These are phyloP conservation scores for Brassica juncea DNA, from an alignment of 345 rosid genomes.

Conservation along the genomic window DNA sequence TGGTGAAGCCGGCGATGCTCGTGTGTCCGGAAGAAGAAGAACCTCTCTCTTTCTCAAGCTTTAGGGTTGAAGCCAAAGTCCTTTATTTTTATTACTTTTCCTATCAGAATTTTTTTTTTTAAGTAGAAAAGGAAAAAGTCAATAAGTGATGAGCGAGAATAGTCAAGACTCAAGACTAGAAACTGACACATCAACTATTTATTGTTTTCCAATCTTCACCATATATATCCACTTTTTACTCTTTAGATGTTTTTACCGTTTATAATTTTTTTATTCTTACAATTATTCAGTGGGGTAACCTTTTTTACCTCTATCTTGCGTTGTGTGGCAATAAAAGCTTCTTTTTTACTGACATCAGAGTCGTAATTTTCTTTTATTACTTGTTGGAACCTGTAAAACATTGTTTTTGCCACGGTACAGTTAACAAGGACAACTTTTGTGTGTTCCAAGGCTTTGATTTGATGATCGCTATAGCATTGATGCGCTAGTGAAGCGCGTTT, in stretches of 20 bases:
- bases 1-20: neutral
- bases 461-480: neutral
- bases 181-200: neutral
- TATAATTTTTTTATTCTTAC: neutral
- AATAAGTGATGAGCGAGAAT: neutral
- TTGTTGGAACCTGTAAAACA: neutral
- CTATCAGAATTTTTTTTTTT: neutral
- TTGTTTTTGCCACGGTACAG: neutral
- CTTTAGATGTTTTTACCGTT: neutral
- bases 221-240: neutral
- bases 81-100: neutral
- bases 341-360: neutral
- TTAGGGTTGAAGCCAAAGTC: conserved; percentile 10
- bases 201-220: neutral
- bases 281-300: neutral
- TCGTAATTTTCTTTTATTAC: neutral
- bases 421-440: neutral
- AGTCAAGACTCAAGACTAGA: neutral
- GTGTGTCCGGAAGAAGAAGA: conserved; percentile 20
- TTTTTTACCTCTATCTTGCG: neutral
- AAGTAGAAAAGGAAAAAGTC: neutral
- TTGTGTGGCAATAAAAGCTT: neutral
- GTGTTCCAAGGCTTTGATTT: neutral
- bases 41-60: neutral
- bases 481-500: neutral